These are phyloP conservation scores for Chimonanthus praecox DNA, from an alignment of 164 flowering plant species.

Conservation along the genomic window DNA sequence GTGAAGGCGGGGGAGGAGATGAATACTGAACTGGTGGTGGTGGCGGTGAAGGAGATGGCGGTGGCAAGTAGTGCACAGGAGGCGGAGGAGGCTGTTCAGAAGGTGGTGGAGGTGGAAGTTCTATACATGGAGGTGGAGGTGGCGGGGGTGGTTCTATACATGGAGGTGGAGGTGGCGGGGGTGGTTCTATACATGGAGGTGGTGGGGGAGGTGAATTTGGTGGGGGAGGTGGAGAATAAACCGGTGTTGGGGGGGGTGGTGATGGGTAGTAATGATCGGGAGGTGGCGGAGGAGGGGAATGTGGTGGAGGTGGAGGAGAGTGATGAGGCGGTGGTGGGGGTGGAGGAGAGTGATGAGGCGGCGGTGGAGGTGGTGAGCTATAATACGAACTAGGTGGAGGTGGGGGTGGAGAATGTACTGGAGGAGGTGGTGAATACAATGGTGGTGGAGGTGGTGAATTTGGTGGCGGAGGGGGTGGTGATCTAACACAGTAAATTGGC, in stretches of 20 bases:
- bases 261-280: constrained; percentile 4
- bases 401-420: constrained; percentile 27
- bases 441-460: constrained; percentile 29
- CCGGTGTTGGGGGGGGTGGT: constrained; percentile 19
- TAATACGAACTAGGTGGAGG: constrained; percentile 7
- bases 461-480: constrained; percentile 20
- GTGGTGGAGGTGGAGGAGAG: constrained; percentile 19
- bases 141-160: constrained; percentile 24
- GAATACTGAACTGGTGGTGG: constrained; percentile 9
- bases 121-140: too few species aligned
- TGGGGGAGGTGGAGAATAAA: constrained; percentile 20
- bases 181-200: constrained; percentile 29
- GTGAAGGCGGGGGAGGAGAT: constrained; percentile 9
- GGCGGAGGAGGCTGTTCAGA: constrained; percentile 26
- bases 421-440: constrained; percentile 20
- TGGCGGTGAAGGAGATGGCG: constrained; percentile 18
- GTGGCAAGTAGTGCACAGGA: constrained; percentile 15
- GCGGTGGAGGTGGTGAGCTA: constrained; percentile 13
- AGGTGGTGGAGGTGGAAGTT: constrained; percentile 19
- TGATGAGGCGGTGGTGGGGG: constrained; percentile 39
- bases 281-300: constrained; percentile 18
- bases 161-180: constrained; percentile 29
- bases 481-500: constrained; percentile 9
- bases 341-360: constrained; percentile 26
- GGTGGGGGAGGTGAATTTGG: constrained; percentile 39